Conservation (phyloP, 768 basidiomycete species). For the Lactarius hatsudake region DNA sequence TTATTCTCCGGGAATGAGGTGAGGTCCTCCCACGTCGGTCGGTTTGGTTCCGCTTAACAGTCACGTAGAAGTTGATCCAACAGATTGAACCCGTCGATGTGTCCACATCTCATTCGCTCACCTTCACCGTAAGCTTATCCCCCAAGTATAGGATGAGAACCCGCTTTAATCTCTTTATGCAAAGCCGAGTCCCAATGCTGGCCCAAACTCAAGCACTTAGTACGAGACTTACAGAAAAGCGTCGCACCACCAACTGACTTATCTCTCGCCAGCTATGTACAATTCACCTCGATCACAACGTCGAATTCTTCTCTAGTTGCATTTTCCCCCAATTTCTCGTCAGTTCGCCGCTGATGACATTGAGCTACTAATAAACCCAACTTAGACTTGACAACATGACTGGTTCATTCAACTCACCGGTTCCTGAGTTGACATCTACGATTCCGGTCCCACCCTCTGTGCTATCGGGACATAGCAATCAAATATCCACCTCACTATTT, state of each 20-base stretch:
- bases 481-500: conserved; percentile 13
- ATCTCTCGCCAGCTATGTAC: conserved; percentile 51
- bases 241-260: conserved; percentile 2
- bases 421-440: conserved; percentile 47
- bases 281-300: conserved; percentile 40
- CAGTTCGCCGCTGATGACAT: conserved; percentile 27
- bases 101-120: conserved; percentile 42
- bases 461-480: conserved; percentile 28
- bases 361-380: conserved; percentile 7
- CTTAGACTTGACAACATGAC: conserved; percentile 56
- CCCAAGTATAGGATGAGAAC: background rate
- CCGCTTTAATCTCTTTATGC: background rate
- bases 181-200: conserved; percentile 56
- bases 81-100: conserved; percentile 56
- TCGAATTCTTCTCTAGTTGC: conserved; percentile 35
- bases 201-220: conserved; percentile 58
- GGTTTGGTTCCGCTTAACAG: background rate
- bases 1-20: conserved; percentile 56
- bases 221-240: conserved; percentile 30
- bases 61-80: conserved; percentile 53
- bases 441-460: conserved; percentile 40
- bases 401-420: conserved; percentile 52
- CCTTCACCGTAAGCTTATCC: conserved; percentile 50
- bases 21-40: conserved; percentile 6
- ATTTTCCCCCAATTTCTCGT: conserved; percentile 60